These are phyloP conservation scores for Aspergillus hiratsukae DNA, from an alignment of 2,329 filamentous ascomycete species.

Conservation along the genomic window DNA sequence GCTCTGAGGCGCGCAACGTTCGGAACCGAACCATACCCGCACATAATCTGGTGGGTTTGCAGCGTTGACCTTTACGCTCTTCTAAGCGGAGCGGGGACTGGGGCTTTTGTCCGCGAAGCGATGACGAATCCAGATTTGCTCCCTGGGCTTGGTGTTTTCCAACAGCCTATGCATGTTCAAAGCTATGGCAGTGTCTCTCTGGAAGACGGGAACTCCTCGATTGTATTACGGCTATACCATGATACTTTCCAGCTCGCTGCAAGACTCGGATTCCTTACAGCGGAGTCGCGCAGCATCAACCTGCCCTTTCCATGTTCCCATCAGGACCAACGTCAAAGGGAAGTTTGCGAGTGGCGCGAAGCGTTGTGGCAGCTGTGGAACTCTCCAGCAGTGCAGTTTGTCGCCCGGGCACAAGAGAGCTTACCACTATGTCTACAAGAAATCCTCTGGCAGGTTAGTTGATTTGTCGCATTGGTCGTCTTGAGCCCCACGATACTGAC, in stretches of 20 bases:
- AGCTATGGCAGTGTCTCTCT: constrained; percentile 34
- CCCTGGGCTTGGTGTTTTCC: constrained; percentile 37
- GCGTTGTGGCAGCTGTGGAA: constrained; percentile 37
- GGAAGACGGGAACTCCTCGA: constrained; percentile 33
- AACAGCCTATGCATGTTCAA: constrained; percentile 33
- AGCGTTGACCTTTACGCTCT: constrained; percentile 54
- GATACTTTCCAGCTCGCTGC: constrained; percentile 44
- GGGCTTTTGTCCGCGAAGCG: constrained; percentile 47
- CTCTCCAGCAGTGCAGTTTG: constrained; percentile 31
- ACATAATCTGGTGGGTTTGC: constrained; percentile 52
- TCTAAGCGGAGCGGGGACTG: constrained; percentile 48
- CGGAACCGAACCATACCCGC: constrained; percentile 45
- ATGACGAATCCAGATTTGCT: constrained; percentile 44
- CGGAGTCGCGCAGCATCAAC: constrained; percentile 37
- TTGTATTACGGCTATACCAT: constrained; percentile 42
- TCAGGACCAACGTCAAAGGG: constrained; percentile 24
- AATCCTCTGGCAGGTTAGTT: constrained; percentile 44
- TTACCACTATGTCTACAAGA: constrained; percentile 34
- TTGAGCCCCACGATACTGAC: constrained; percentile 6
- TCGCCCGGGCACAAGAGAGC: constrained; percentile 32
- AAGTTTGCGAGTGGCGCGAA: constrained; percentile 34
- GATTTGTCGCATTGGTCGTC: background rate
- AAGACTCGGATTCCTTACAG: constrained; percentile 42
- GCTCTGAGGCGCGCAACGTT: constrained; percentile 45
- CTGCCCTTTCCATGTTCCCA: constrained; percentile 19